phyloP scores from a whole-genome alignment of 23 red algal genomes.

The Gracilaria domingensis region DNA sequence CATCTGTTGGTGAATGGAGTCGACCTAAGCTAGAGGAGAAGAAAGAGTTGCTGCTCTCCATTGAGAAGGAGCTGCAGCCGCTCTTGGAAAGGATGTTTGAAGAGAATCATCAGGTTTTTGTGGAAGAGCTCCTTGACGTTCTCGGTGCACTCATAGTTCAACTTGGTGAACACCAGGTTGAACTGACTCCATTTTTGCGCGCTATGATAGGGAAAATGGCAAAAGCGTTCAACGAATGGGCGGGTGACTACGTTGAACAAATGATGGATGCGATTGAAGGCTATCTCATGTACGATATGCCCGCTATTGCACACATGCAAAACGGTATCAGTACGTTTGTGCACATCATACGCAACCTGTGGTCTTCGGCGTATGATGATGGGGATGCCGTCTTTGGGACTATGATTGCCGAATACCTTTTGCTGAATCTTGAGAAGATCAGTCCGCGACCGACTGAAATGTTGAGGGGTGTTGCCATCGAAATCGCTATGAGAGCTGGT shows the following conservation, averaged over 20 bases:
- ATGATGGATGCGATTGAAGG: conserved; percentile 62
- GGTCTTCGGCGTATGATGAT: conserved; percentile 56
- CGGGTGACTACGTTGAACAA: conserved; percentile 63
- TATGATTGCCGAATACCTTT: conserved; percentile 55
- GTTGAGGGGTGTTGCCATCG: conserved; percentile 5
- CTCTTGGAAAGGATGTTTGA: conserved; percentile 87
- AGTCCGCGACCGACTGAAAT: conserved; percentile 1
- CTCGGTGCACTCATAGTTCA: conserved; percentile 63
- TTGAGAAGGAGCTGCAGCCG: conserved; percentile 63
- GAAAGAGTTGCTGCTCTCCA: conserved; percentile 8
- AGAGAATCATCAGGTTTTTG: conserved; percentile 80
- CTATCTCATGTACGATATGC: conserved; percentile 52
- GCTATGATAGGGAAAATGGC: conserved; percentile 53
- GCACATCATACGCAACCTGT: conserved; percentile 40
- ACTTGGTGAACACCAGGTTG: conserved; percentile 34
- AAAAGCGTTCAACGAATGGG: conserved; percentile 54
- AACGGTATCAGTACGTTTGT: conserved; percentile 44
- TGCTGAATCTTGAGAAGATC: conserved; percentile 29
- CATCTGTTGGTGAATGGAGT: conserved; percentile 52
- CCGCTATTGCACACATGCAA: conserved; percentile 18
- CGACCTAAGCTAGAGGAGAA: conserved; percentile 33
- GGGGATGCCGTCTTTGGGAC: conserved; percentile 60
- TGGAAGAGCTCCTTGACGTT: conserved; percentile 84
- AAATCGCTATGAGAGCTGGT: conserved; percentile 32
- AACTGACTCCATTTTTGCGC: conserved; percentile 41